These are phyloP conservation scores for Fusarium tricinctum DNA, from an alignment of 2,329 filamentous ascomycete species.

Conservation along the genomic window DNA sequence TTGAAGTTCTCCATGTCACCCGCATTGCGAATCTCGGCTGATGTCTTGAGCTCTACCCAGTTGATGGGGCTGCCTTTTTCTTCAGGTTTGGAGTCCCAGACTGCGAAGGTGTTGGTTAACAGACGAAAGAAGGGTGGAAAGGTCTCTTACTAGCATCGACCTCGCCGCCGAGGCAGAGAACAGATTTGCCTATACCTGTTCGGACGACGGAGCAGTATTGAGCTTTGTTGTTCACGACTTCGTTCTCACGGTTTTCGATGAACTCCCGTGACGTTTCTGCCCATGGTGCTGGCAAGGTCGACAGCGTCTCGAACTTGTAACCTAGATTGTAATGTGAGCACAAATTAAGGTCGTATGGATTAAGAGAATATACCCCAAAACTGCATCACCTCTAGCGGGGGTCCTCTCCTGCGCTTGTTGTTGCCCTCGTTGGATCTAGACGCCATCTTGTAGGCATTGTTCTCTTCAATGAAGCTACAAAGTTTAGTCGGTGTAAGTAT, in stretches of 20 bases:
- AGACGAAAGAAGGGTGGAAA: not conserved
- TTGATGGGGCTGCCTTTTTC: conserved; percentile 78
- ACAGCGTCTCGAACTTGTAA: conserved; percentile 95
- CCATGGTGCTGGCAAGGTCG: conserved; percentile 82
- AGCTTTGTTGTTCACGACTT: conserved; percentile 86
- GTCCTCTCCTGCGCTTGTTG: conserved; percentile 55
- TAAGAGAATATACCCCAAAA: conserved; percentile 79
- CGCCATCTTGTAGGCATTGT: conserved; percentile 78
- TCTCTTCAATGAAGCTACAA: conserved; percentile 91
- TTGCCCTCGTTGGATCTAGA: conserved; percentile 68
- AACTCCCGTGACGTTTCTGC: conserved; percentile 77
- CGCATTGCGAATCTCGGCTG: conserved; percentile 76
- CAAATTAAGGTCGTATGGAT: not conserved
- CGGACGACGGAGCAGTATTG: conserved; percentile 97
- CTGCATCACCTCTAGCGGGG: conserved; percentile 83
- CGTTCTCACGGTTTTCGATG: conserved; percentile 81
- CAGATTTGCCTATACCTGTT: conserved; percentile 83
- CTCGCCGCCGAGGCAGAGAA: conserved; percentile 88
- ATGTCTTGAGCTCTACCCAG: conserved; percentile 96
- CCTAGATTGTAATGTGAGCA: conserved; percentile 62
- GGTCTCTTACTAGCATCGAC: conserved; percentile 81
- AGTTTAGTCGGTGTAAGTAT: conserved; percentile 4
- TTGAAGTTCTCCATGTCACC: conserved; percentile 83
- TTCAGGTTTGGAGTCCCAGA: conserved; percentile 85
- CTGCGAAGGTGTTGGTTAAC: conserved; percentile 56